Evolutionary conservation across 768 basidiomycete species (phyloP).

Genomic region (Rhodosporidiobolus sp.): DNA sequence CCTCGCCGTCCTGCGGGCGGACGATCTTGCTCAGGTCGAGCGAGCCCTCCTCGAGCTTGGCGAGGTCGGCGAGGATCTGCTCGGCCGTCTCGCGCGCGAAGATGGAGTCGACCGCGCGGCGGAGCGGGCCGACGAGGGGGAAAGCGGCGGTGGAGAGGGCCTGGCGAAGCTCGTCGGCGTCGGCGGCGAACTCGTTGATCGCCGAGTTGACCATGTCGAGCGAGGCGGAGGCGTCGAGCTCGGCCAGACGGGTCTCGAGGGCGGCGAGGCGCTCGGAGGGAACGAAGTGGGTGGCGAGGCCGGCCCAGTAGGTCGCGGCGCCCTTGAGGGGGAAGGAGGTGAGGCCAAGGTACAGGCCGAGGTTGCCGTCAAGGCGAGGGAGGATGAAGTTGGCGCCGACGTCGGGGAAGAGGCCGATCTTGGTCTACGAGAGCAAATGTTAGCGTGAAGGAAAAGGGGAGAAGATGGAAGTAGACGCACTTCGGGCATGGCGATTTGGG

Average conservation of each 20-base stretch:
- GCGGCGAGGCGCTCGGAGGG: slow-evolving; percentile 69
- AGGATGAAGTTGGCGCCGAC: slow-evolving; percentile 90
- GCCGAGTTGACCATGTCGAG: slow-evolving; percentile 63
- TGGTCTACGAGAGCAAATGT: slow-evolving; percentile 40
- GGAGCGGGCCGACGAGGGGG: slow-evolving; percentile 57
- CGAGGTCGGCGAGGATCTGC: slow-evolving; percentile 62
- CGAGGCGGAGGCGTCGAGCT: slow-evolving; percentile 47
- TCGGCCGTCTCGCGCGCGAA: slow-evolving; percentile 72
- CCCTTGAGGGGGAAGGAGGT: slow-evolving; percentile 72
- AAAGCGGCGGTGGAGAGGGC: slow-evolving; percentile 40
- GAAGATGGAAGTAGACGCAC: slow-evolving; percentile 52
- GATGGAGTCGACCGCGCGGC: slow-evolving; percentile 74
- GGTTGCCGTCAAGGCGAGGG: slow-evolving; percentile 79
- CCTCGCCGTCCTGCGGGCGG: slow-evolving; percentile 30
- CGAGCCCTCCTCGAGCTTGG: slow-evolving; percentile 49
- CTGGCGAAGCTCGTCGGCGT: slow-evolving; percentile 49
- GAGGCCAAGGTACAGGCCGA: slow-evolving; percentile 90
- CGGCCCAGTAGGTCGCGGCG: slow-evolving; percentile 75
- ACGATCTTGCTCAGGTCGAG: slow-evolving; percentile 55
- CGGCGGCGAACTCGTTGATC: slow-evolving; percentile 62
- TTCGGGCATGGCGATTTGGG: slow-evolving; percentile 92
- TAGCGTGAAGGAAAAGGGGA: background rate
- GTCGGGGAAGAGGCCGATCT: slow-evolving; percentile 63
- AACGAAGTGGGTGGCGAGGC: slow-evolving; percentile 90
- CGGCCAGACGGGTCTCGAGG: slow-evolving; percentile 66